Evolutionary conservation across 768 basidiomycete genomes (phyloP), one percentile per base, ranked within the genome.

Genomic region (Panaeolus cyanescens): DNA sequence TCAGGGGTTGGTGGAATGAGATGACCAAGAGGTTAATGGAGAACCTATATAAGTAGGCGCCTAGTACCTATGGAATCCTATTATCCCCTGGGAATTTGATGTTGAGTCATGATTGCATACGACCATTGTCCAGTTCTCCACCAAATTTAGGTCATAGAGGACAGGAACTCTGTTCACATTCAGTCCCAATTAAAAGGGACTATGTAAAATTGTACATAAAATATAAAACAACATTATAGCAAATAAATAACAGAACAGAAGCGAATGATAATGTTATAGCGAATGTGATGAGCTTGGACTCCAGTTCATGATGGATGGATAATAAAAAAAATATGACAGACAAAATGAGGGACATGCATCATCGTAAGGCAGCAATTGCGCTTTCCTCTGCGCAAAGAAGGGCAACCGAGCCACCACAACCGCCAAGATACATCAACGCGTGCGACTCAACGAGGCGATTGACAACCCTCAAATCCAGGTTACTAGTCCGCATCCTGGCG

Each of bases 391-490:
- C 59, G 15, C 32, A 55, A 28, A 34, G 33, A 56, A 56, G 55
- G 25, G 25, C 32, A n/a, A 56, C 40, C n/a, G 61, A 63, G 22
- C 67, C 69, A 22, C 71, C 72, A 56, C 70, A 66, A 25, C 75
- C 75, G 28, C 72, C 72, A 31, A 79, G 67, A 62, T 85, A 85
- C 82, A 85, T 83, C 64, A 72, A 67, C 19, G 77, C 73, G 62
- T 83, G 83, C 60, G 70, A 70, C 62, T 75, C 75, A 55, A 83
- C 72, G 53, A 83, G 71, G 22, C 72, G 72, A 34, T 78, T 74
- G 8, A 81, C 74, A 12, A 72, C 59, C 54, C 69, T 68, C 13
- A 63, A 54, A 55, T 82, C 79, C 12, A 83, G 70, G 6, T 70
- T 71, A 36, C 71, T 70, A 45, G 64, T 60, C 61, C 78, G 80